These are phyloP conservation scores for Lichtheimia corymbifera DNA, from an alignment of 371 early-diverging fungal genomes.

Conservation along the genomic window DNA sequence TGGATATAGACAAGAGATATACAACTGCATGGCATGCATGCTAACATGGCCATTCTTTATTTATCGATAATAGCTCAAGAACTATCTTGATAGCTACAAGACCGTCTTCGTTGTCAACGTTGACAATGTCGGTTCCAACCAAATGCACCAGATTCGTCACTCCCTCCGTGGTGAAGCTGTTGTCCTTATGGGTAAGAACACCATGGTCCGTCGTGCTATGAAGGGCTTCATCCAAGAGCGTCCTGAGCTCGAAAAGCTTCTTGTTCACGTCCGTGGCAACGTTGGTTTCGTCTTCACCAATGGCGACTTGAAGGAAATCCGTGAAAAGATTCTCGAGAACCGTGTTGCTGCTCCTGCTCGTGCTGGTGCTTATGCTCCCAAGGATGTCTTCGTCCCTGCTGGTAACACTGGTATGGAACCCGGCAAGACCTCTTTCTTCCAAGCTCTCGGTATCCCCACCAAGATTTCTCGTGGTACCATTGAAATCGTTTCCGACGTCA, in stretches of 20 bases:
- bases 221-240: conserved; percentile 76
- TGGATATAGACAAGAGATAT: not conserved
- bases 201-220: conserved; percentile 98
- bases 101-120: conserved; percentile 99
- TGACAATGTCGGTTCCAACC: conserved; percentile 99
- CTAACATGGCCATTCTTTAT: not conserved
- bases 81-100: conserved; percentile 70
- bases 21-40: too few species aligned
- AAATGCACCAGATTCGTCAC: conserved; percentile 99
- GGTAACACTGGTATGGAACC: conserved; percentile 99
- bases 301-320: conserved; percentile 92
- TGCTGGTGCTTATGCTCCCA: conserved; percentile 97
- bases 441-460: conserved; percentile 99
- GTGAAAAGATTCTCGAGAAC: conserved; percentile 91
- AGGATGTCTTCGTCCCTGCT: conserved; percentile 95
- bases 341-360: conserved; percentile 98
- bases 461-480: conserved; percentile 99
- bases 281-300: conserved; percentile 99
- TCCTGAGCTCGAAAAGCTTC: conserved; percentile 88
- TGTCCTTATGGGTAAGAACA: conserved; percentile 99
- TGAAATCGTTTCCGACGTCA: conserved; percentile 98
- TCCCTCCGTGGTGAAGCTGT: conserved; percentile 90
- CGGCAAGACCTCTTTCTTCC: conserved; percentile 99
- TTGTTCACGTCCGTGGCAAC: conserved; percentile 92
- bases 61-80: conserved; percentile 53